These are phyloP conservation scores for Saccharomyces hybrid DNA, from an alignment of 1,139 yeast genomes.

Conservation along the genomic window DNA sequence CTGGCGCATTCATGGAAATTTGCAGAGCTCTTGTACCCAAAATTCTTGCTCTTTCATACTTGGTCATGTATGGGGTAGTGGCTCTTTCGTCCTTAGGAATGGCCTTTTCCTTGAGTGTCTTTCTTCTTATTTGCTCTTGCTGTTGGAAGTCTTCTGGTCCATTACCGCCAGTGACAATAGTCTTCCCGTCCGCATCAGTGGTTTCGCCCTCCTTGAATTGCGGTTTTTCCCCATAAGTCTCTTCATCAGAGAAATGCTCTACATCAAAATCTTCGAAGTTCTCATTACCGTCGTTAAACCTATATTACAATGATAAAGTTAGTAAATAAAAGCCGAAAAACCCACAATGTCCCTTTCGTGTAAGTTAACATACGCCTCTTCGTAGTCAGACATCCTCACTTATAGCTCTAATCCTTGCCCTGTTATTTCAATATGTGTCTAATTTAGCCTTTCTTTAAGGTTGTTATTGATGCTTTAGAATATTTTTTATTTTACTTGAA, in stretches of 20 bases:
- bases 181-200: slow-evolving; percentile 46
- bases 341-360: too few species aligned
- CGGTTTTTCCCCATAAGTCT: slow-evolving; percentile 23
- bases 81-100: slow-evolving; percentile 83
- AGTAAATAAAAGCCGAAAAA: background rate
- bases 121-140: slow-evolving; percentile 45
- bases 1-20: slow-evolving; percentile 97
- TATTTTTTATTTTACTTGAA: background rate
- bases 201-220: slow-evolving; percentile 36
- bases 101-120: slow-evolving; percentile 73
- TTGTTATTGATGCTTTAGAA: background rate
- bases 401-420: background rate
- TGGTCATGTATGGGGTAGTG: slow-evolving; percentile 98
- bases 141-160: slow-evolving; percentile 48
- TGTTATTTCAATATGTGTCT: background rate
- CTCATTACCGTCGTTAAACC: slow-evolving; percentile 71
- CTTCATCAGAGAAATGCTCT: slow-evolving; percentile 68
- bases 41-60: slow-evolving; percentile 94
- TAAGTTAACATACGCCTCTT: slow-evolving; percentile 34
- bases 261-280: slow-evolving; percentile 77
- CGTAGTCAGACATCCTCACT: slow-evolving; percentile 43
- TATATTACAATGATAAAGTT: slow-evolving; percentile 4
- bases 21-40: slow-evolving; percentile 95
- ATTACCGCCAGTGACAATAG: slow-evolving; percentile 59
- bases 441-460: slow-evolving; percentile 1